phyloP scores from a whole-genome alignment of 176 grass and related monocot genomes.

The Cenchrus purpureus region DNA sequence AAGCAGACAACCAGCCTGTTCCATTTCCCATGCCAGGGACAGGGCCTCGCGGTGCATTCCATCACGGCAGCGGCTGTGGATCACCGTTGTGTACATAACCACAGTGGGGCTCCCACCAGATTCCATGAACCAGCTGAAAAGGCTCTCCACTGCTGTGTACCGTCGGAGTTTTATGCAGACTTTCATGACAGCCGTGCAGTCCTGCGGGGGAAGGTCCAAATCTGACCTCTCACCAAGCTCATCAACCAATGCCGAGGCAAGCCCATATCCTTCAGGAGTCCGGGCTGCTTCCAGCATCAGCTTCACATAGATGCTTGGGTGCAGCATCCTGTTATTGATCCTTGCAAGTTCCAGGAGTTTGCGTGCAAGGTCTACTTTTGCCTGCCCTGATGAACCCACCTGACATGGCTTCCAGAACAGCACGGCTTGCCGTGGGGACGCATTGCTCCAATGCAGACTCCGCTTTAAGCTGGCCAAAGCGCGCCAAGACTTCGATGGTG shows the following conservation, averaged over 20 bases:
- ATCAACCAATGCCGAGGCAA: slow-evolving; percentile 56
- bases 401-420: slow-evolving; percentile 73
- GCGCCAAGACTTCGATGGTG: slow-evolving; percentile 65
- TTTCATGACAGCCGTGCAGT: slow-evolving; percentile 89
- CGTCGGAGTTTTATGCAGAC: slow-evolving; percentile 74
- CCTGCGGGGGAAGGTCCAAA: slow-evolving; percentile 54
- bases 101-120: slow-evolving; percentile 44
- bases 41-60: slow-evolving; percentile 64
- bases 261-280: slow-evolving; percentile 71
- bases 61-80: slow-evolving; percentile 69
- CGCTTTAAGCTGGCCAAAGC: slow-evolving; percentile 52
- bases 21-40: slow-evolving; percentile 87
- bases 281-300: slow-evolving; percentile 61
- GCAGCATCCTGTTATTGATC: slow-evolving; percentile 60
- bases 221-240: slow-evolving; percentile 66
- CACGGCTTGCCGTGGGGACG: slow-evolving; percentile 61
- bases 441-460: slow-evolving; percentile 58
- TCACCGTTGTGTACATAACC: slow-evolving; percentile 89
- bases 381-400: slow-evolving; percentile 73
- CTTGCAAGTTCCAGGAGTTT: slow-evolving; percentile 67
- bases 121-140: slow-evolving; percentile 74
- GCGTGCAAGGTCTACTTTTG: slow-evolving; percentile 47
- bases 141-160: slow-evolving; percentile 61
- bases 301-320: slow-evolving; percentile 60
- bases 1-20: slow-evolving; percentile 58